phyloP scores from a whole-genome alignment of 257 asterid genomes.

The Coffea eugenioides region DNA sequence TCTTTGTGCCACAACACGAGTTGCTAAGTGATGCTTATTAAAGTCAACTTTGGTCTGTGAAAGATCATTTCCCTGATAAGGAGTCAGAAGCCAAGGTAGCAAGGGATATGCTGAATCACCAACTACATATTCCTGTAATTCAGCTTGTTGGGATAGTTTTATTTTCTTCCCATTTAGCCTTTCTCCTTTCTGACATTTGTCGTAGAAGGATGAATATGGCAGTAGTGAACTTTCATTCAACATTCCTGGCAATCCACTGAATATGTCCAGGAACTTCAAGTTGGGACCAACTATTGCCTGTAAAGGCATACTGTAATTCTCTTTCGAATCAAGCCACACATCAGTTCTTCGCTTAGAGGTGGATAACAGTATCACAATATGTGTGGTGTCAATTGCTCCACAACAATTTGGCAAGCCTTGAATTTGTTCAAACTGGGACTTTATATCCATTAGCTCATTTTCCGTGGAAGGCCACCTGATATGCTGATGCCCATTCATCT shows the following conservation, averaged over 20 bases:
- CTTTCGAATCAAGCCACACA: constrained; percentile 54
- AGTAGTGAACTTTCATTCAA: constrained; percentile 57
- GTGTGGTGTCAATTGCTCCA: constrained; percentile 78
- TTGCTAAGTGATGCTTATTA: constrained; percentile 47
- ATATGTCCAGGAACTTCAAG: constrained; percentile 59
- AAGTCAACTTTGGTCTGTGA: constrained; percentile 41
- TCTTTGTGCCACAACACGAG: constrained; percentile 48
- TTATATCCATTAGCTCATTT: constrained; percentile 37
- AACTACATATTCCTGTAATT: constrained; percentile 55
- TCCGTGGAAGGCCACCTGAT: constrained; percentile 72
- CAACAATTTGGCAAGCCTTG: constrained; percentile 86
- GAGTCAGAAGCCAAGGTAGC: constrained; percentile 83
- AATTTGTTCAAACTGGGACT: constrained; percentile 54
- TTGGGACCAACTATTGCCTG: constrained; percentile 73
- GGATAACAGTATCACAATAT: constrained; percentile 60
- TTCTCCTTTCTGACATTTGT: constrained; percentile 54
- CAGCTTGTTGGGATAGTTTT: constrained; percentile 32
- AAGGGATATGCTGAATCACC: constrained; percentile 70
- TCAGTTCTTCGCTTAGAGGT: constrained; percentile 61
- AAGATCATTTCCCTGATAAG: constrained; percentile 53
- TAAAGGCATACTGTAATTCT: constrained; percentile 74
- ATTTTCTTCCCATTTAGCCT: constrained; percentile 42
- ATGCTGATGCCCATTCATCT: constrained; percentile 57
- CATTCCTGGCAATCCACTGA: constrained; percentile 86
- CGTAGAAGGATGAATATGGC: constrained; percentile 51